Percentiles rank a stretch among this genome's conserved stretches.
Conservation (phyloP, 441 rosid species). For the Dalechampia spathulata region DNA sequence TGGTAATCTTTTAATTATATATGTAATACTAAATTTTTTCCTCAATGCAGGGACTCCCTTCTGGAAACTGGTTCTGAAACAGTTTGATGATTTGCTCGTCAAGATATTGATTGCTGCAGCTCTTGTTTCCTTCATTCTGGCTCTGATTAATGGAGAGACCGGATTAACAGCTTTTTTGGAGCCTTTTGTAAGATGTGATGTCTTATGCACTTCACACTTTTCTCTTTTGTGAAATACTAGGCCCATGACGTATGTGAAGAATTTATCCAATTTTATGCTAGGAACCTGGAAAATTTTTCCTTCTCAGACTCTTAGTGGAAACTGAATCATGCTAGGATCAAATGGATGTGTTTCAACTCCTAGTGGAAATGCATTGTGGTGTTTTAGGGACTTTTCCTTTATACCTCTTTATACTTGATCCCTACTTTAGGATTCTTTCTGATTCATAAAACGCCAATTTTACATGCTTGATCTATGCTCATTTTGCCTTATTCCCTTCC, state of each 20-base stretch:
- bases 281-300: too few species aligned
- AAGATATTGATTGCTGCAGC: constrained; percentile 98
- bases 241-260: neutral
- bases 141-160: constrained; percentile 93
- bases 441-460: constrained; percentile 2
- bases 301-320: too few species aligned
- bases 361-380: neutral
- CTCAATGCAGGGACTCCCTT: constrained; percentile 78
- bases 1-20: neutral
- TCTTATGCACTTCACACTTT: neutral
- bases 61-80: constrained; percentile 97
- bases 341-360: too few species aligned
- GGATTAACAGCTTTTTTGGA: constrained; percentile 95
- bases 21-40: constrained; percentile 13
- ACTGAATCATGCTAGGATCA: too few species aligned
- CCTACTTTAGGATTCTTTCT: neutral
- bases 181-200: constrained; percentile 76
- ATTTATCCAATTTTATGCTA: too few species aligned
- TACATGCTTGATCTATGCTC: constrained; percentile 12
- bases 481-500: too few species aligned
- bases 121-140: constrained; percentile 72
- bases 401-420: constrained; percentile 1
- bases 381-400: neutral
- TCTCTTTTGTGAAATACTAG: too few species aligned
- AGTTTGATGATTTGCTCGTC: constrained; percentile 96